Evolutionary conservation across 2,329 filamentous ascomycete species (phyloP).

Genomic region (Xylaria sp.): DNA sequence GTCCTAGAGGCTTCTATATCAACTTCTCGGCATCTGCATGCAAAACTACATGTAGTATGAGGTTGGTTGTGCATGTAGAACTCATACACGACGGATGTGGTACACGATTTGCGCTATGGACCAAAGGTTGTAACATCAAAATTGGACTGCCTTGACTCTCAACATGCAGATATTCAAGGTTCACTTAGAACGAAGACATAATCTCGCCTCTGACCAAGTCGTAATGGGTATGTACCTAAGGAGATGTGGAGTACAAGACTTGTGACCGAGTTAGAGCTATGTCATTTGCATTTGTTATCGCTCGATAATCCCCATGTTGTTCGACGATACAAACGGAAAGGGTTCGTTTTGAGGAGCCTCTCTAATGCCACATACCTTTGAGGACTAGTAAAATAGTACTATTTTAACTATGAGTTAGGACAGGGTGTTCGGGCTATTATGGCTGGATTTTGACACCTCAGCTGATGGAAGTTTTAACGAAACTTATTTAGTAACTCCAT

Average conservation of each 20-base stretch:
- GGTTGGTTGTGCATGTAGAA: no score
- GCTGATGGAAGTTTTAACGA: not conserved
- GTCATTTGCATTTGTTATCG: not conserved
- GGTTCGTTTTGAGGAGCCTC: not conserved
- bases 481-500: not conserved
- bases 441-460: not conserved
- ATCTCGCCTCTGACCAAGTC: not conserved
- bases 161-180: no score
- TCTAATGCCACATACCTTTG: not conserved
- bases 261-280: not conserved
- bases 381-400: not conserved
- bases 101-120: no score
- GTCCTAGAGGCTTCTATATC: no score
- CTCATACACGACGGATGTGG: no score
- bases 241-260: not conserved
- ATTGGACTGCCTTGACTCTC: no score
- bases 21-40: no score
- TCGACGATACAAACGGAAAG: not conserved
- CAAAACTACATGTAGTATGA: no score
- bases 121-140: no score
- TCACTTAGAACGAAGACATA: no score
- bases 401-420: not conserved
- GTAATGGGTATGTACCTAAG: no score
- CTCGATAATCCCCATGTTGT: not conserved
- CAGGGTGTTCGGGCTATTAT: not conserved